These are phyloP conservation scores for Fomitopsis betulina DNA, from an alignment of 1,284 basidiomycete species.

Conservation along the genomic window DNA sequence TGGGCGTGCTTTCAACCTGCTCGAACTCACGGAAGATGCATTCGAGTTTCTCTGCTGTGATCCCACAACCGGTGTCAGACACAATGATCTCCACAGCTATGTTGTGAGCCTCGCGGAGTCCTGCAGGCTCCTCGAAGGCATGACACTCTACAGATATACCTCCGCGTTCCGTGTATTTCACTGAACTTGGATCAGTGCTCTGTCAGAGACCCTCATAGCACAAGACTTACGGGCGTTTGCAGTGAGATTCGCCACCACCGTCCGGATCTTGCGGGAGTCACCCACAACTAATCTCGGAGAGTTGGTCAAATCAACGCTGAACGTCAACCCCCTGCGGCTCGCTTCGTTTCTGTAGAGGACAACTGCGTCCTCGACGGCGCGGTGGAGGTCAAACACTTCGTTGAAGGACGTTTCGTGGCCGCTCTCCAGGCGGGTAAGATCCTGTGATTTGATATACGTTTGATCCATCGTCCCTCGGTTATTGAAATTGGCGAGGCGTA, in stretches of 20 bases:
- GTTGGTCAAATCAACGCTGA: slow-evolving; percentile 51
- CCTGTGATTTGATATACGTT: slow-evolving; percentile 35
- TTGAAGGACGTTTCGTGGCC: slow-evolving; percentile 79
- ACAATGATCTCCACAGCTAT: slow-evolving; percentile 72
- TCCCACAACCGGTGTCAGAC: slow-evolving; percentile 79
- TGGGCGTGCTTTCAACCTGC: slow-evolving; percentile 63
- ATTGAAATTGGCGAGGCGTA: slow-evolving; percentile 22
- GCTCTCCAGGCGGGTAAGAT: slow-evolving; percentile 79
- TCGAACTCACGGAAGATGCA: slow-evolving; percentile 87
- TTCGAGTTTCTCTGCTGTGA: slow-evolving; percentile 68
- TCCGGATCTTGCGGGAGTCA: slow-evolving; percentile 73
- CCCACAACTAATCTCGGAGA: slow-evolving; percentile 64
- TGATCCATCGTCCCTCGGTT: background rate
- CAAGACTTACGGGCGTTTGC: slow-evolving; percentile 66
- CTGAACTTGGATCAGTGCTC: slow-evolving; percentile 29
- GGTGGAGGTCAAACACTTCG: slow-evolving; percentile 75
- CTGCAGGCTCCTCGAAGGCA: slow-evolving; percentile 48
- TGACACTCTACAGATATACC: slow-evolving; percentile 63
- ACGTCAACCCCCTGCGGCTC: slow-evolving; percentile 58
- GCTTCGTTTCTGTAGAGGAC: slow-evolving; percentile 69
- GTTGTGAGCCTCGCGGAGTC: slow-evolving; percentile 40
- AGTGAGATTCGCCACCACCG: slow-evolving; percentile 80
- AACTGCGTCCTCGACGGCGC: slow-evolving; percentile 68
- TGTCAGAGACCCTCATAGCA: background rate
- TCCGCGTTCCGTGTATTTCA: slow-evolving; percentile 74